Evolutionary conservation across 2,329 filamentous ascomycete species (phyloP), one percentile per base, ranked within the genome.

Genomic region (Byssoonygena ceratinophila): DNA sequence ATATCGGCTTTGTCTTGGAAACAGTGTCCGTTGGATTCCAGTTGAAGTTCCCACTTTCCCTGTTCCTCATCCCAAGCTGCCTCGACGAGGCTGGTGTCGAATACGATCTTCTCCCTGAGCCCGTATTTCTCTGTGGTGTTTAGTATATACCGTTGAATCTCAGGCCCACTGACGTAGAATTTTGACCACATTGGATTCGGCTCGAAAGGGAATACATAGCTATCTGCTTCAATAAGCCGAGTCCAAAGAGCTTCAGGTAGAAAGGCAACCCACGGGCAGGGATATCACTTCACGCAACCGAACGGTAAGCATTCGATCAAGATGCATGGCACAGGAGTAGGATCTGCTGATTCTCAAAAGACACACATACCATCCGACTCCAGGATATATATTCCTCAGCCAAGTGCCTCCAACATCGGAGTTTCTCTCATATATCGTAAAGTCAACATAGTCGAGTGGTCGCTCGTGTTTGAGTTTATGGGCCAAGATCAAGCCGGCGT

Each of bases 341-440:
- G 27, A 43, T 43, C 18, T 16, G 4, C 34, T 4, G 9, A 25
- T 14, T 36, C 3, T 14, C 68, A 27, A 16, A 50, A 56, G 69
- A 59, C 70, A 72, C n/a, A 76, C 36, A 71, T 74, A 12, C 74
- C 74, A 37, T 71, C 73, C 71, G 73, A 53, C 1, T 6, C 78
- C 48, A 25, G 48, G 75, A 46, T 75, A 71, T 76, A 29, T 16
- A 23, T 54, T 51, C 27, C 22, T 7, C 3, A 39, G 27, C 76
- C 79, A 2, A 74, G 78, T 1, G 71, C 79, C 59, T 69, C 84
- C 81, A 61, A 85, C 75, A 47, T 84, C 81, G 0, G 70, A 61
- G 57, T 85, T 85, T 68, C 85, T 86, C 61, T 86, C 82, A 50
- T 79, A 80, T 34, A 86, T 80, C 0, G 74, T 78, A 54, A 88